Percentiles rank a stretch among this genome's conserved stretches.
Evolutionary conservation across 2,329 filamentous ascomycete genomes (phyloP).

Genomic region (Fusarium virguliforme): DNA sequence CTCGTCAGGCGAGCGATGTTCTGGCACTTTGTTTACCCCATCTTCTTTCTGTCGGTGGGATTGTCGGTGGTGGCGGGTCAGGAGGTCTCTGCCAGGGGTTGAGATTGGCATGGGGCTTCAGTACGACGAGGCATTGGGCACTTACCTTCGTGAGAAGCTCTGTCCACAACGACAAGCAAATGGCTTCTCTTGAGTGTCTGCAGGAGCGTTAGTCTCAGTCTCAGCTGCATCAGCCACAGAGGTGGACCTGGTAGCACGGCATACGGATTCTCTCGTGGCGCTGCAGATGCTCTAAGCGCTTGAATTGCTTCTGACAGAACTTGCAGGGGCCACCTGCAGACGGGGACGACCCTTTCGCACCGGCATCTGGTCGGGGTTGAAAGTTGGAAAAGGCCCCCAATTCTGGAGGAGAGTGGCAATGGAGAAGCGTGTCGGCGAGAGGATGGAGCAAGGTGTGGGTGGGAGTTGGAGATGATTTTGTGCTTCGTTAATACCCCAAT

Average conservation of each 20-base stretch:
- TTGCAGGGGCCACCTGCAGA: conserved; percentile 28
- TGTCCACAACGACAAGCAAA: conserved; percentile 14
- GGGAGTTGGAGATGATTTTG: conserved; percentile 1
- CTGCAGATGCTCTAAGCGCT: conserved; percentile 26
- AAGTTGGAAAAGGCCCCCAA: not conserved
- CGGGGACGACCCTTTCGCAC: conserved; percentile 31
- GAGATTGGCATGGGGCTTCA: not conserved
- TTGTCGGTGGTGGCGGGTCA: conserved; percentile 20
- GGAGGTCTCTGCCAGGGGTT: conserved; percentile 1
- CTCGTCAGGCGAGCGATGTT: not conserved
- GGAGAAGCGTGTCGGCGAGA: not conserved
- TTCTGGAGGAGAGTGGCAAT: not conserved
- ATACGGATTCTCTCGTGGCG: conserved; percentile 30
- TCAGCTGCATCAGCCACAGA: not conserved
- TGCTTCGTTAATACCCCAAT: not conserved
- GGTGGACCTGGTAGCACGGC: not conserved
- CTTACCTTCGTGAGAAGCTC: conserved; percentile 19
- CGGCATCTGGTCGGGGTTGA: not conserved
- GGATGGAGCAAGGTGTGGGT: not conserved
- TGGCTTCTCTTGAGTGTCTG: conserved; percentile 20
- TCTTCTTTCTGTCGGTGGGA: not conserved
- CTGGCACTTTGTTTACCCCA: not conserved
- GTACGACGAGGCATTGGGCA: not conserved
- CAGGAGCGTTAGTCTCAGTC: not conserved
- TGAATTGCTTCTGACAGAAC: conserved; percentile 34